Conservation (phyloP, 768 basidiomycete genomes). For the Russula compacta region DNA sequence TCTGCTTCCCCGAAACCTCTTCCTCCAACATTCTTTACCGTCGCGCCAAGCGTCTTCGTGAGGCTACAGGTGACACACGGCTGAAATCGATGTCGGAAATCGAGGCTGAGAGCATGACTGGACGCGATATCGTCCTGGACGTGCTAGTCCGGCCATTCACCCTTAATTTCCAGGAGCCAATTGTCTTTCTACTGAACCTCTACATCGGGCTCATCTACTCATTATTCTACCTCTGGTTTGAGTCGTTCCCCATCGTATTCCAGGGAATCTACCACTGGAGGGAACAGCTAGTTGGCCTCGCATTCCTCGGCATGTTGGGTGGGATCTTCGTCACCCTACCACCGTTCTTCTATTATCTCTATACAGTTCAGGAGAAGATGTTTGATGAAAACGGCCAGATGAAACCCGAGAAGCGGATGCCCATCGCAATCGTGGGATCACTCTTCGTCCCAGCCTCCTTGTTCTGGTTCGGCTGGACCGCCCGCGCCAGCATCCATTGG, state of each 20-base stretch:
- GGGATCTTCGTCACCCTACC: slow-evolving; percentile 7
- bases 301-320: slow-evolving; percentile 24
- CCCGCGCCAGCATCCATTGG: slow-evolving; percentile 27
- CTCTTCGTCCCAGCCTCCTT: slow-evolving; percentile 27
- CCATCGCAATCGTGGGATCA: slow-evolving; percentile 27
- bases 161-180: slow-evolving; percentile 27
- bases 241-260: slow-evolving; percentile 30
- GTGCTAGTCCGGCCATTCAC: slow-evolving; percentile 27
- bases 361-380: slow-evolving; percentile 12
- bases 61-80: slow-evolving; percentile 25
- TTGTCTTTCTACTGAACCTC: slow-evolving; percentile 26
- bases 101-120: slow-evolving; percentile 20
- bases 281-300: slow-evolving; percentile 25
- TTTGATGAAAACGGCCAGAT: slow-evolving; percentile 15
- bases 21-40: slow-evolving; percentile 27
- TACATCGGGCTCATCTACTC: slow-evolving; percentile 29
- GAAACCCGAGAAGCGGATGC: slow-evolving; percentile 28
- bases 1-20: slow-evolving; percentile 29
- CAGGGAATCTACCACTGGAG: slow-evolving; percentile 28
- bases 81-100: slow-evolving; percentile 25
- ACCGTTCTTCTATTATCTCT: slow-evolving; percentile 12
- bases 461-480: slow-evolving; percentile 30
- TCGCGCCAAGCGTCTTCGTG: slow-evolving; percentile 27
- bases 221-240: slow-evolving; percentile 29
- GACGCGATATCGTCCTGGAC: slow-evolving; percentile 20